Evolutionary conservation across 2,329 filamentous ascomycete genomes (phyloP).

Genomic region (Aspergillus latus): DNA sequence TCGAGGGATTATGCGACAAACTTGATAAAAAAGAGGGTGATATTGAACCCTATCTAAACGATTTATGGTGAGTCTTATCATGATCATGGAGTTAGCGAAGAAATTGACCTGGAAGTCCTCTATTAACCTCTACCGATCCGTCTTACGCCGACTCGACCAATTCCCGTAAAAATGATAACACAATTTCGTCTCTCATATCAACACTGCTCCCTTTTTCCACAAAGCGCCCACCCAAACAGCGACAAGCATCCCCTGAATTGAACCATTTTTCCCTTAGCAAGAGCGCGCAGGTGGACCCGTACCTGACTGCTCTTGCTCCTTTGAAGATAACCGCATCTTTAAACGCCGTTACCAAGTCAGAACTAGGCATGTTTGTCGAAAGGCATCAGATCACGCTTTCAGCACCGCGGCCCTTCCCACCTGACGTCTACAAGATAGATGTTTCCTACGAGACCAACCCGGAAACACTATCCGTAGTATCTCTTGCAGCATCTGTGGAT

Average conservation of each 20-base stretch:
- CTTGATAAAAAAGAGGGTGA: conserved; percentile 42
- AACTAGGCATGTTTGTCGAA: conserved; percentile 27
- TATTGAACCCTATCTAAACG: conserved; percentile 32
- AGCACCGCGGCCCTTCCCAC: conserved; percentile 38
- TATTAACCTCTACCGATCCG: conserved; percentile 33
- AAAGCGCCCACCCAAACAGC: conserved; percentile 24
- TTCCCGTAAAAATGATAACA: conserved; percentile 21
- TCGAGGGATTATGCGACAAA: conserved; percentile 60
- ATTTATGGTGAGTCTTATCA: conserved; percentile 33
- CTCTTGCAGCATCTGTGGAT: conserved; percentile 29
- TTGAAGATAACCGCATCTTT: conserved; percentile 53
- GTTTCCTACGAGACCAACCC: conserved; percentile 38
- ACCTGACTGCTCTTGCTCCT: conserved; percentile 69
- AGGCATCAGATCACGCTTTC: conserved; percentile 38
- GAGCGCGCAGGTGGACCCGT: conserved; percentile 61
- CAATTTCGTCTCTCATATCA: conserved; percentile 40
- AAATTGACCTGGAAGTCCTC: conserved; percentile 30
- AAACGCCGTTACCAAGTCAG: conserved; percentile 23
- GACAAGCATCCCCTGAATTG: conserved; percentile 46
- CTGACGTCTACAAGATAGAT: conserved; percentile 33
- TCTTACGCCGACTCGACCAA: conserved; percentile 25
- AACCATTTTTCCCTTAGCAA: conserved; percentile 63
- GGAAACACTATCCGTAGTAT: conserved; percentile 36
- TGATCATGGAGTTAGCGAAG: not conserved
- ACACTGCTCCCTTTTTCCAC: conserved; percentile 43